Base-by-base conservation (phyloP, 306 rosid species). In the Gynostemma pentaphyllum region DNA sequence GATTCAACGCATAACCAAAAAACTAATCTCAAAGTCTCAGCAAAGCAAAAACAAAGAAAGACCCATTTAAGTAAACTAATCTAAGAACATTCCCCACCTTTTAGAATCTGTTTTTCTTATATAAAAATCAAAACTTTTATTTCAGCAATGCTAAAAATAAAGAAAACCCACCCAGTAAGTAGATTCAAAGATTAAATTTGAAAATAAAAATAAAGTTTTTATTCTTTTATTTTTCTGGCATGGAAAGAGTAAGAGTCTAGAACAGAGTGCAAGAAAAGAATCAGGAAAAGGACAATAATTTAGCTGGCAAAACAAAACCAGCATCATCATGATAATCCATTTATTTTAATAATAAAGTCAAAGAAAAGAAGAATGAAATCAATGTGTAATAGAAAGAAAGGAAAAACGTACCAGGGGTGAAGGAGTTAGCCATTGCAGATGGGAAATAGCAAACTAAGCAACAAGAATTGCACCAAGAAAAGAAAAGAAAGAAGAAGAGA, bases 391-490 rank as follows among this genome's bases (percentile, higher is more conserved):
- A 39, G 7, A 39, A 6, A 42, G 16, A 18, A 5, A 2, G 15
- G 5, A 42, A 13, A 42, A 60, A 22, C 66, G 21, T 39, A 60
- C 66, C 66, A 24, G 36, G 34, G 28, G 21, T 13, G 49, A 60
- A 14, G 21, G 49, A 60, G 21, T 22, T 4, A 29, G 66, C 66
- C 66, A 60, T 60, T 60, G 66, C 13, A 18, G 11, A 1, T 39
- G 24, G 4, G 5, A 42, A 42, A 18, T 12, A 3, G 42, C 5
- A 16, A 19, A 36, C 9, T 4, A n/a, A 12, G 34, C 22, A 13
- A 60, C 49, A 39, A 60, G 66, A 60, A 39, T 60, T 60, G 66
- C 66, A 60, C 1, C 9, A 60, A 60, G 66, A 22, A 60, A n/a
- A n/a, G n/a, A n/a, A n/a, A 60, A 60, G 66, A 22, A 60, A 10